Percentiles rank a stretch among this genome's conserved stretches.
phyloP scores from a whole-genome alignment of 139 green algal species.

The Axilococcus clingmanii region DNA sequence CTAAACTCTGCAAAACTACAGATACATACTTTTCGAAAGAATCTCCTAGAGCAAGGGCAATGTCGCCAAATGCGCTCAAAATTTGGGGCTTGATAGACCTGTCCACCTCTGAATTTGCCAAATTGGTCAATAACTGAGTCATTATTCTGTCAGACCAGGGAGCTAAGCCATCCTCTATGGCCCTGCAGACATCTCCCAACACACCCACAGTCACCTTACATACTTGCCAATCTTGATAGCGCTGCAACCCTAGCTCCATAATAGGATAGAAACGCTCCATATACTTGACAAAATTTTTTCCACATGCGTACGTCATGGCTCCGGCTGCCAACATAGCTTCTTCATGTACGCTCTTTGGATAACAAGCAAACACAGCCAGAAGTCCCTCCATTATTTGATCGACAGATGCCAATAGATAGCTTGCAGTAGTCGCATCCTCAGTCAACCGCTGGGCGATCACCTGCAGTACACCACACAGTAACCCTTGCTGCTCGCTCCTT shows the following conservation, averaged over 20 bases:
- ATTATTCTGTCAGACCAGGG: conserved; percentile 82
- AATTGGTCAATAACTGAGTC: conserved; percentile 46
- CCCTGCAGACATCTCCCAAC: conserved; percentile 80
- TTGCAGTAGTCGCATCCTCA: conserved; percentile 37
- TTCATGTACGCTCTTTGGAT: conserved; percentile 70
- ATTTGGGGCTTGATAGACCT: conserved; percentile 93
- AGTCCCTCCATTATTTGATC: conserved; percentile 68
- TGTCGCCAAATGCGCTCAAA: conserved; percentile 84
- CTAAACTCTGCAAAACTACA: conserved; percentile 72
- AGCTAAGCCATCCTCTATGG: conserved; percentile 62
- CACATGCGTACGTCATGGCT: conserved; percentile 68
- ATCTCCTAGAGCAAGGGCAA: conserved; percentile 80
- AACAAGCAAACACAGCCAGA: conserved; percentile 34
- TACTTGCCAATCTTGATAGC: conserved; percentile 72
- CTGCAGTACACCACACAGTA: conserved; percentile 89
- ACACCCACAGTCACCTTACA: conserved; percentile 79
- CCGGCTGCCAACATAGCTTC: conserved; percentile 92
- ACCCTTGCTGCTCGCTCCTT: conserved; percentile 64
- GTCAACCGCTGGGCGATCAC: conserved; percentile 78
- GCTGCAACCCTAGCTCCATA: conserved; percentile 74
- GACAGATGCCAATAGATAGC: conserved; percentile 54
- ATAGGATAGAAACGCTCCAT: conserved; percentile 75
- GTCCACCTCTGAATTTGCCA: conserved; percentile 53
- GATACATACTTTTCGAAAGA: conserved; percentile 65
- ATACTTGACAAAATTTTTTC: conserved; percentile 85